These are phyloP conservation scores for Bipolaris bicolor DNA, from an alignment of 2,329 filamentous ascomycete genomes.

Conservation along the genomic window DNA sequence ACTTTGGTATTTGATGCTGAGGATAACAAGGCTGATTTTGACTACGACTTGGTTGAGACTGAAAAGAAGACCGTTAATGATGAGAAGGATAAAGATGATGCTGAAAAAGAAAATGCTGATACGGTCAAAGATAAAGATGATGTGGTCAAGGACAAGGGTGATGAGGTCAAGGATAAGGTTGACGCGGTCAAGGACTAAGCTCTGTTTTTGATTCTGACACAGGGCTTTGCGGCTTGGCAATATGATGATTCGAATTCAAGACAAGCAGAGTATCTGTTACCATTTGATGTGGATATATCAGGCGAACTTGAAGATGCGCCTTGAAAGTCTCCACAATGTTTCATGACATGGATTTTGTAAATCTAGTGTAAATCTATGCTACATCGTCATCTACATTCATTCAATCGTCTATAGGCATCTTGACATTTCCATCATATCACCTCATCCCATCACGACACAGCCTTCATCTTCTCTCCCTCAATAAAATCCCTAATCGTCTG, in stretches of 20 bases:
- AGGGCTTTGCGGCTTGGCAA: neutral
- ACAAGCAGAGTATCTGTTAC: neutral
- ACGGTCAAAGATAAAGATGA: neutral
- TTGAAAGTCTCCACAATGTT: neutral
- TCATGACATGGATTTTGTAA: neutral
- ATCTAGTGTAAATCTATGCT: neutral
- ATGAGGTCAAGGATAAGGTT: neutral
- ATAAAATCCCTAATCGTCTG: conserved; percentile 55
- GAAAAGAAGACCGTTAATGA: neutral
- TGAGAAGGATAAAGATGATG: neutral
- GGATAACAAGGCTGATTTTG: conserved; percentile 20
- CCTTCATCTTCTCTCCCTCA: conserved; percentile 32
- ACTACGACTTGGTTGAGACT: conserved; percentile 10
- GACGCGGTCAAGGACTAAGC: neutral
- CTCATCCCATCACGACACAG: neutral
- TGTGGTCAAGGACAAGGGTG: neutral
- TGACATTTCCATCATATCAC: neutral
- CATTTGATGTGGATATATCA: neutral
- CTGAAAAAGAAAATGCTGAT: neutral
- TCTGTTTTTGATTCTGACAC: neutral
- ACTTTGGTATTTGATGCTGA: conserved; percentile 31
- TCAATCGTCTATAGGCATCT: neutral
- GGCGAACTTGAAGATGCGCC: neutral
- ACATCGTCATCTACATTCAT: neutral
- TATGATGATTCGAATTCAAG: neutral